These are phyloP conservation scores for Gremmenia infestans DNA, from an alignment of 2,329 filamentous ascomycete genomes.

Conservation along the genomic window DNA sequence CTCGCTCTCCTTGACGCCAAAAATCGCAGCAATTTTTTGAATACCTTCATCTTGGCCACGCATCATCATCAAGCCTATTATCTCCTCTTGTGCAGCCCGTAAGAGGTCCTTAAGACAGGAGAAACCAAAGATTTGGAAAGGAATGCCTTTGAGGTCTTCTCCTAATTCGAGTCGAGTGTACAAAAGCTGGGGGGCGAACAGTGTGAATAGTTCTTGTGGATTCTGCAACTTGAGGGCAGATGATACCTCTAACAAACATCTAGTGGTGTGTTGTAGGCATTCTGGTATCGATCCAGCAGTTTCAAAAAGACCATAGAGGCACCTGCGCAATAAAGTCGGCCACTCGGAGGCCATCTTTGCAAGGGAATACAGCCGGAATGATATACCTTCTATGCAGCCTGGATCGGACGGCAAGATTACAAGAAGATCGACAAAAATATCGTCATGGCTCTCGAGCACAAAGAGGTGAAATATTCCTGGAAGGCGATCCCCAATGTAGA, in stretches of 20 bases:
- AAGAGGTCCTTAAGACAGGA: slow-evolving; percentile 63
- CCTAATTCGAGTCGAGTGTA: slow-evolving; percentile 77
- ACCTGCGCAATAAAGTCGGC: slow-evolving; percentile 79
- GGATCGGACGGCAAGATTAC: slow-evolving; percentile 68
- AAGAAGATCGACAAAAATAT: slow-evolving; percentile 80
- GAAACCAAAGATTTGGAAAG: slow-evolving; percentile 83
- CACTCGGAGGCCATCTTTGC: slow-evolving; percentile 74
- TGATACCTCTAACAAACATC: slow-evolving; percentile 65
- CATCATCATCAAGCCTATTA: slow-evolving; percentile 78
- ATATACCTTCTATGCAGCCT: slow-evolving; percentile 74
- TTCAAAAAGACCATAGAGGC: slow-evolving; percentile 93
- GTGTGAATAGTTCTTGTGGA: slow-evolving; percentile 66
- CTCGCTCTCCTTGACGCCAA: slow-evolving; percentile 49
- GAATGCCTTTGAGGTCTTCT: slow-evolving; percentile 64
- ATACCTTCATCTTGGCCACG: slow-evolving; percentile 64
- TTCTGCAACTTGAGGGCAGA: slow-evolving; percentile 57
- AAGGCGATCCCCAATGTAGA: slow-evolving; percentile 64
- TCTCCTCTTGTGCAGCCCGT: slow-evolving; percentile 66
- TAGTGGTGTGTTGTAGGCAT: slow-evolving; percentile 65
- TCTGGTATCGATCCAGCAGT: slow-evolving; percentile 67
- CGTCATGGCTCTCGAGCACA: slow-evolving; percentile 76
- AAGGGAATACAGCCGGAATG: slow-evolving; percentile 72
- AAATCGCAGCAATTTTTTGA: slow-evolving; percentile 51
- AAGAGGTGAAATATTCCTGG: slow-evolving; percentile 75
- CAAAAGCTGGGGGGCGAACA: slow-evolving; percentile 85